Evolutionary conservation across 495 filamentous ascomycete genomes (phyloP).

Genomic region (Entonaema liquescens): DNA sequence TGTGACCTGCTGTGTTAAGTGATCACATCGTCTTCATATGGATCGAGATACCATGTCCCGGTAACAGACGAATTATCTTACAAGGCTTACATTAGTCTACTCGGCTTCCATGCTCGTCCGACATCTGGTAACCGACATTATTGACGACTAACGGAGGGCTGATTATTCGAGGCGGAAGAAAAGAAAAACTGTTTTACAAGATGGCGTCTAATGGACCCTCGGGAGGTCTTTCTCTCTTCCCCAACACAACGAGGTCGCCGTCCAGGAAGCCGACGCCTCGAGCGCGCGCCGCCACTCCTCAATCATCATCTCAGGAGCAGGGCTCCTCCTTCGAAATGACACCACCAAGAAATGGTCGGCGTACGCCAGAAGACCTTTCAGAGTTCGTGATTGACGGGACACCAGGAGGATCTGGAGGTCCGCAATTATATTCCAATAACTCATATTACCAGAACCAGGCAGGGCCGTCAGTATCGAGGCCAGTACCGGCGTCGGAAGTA

Average conservation of each 20-base stretch:
- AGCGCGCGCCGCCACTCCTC: slow-evolving; percentile 51
- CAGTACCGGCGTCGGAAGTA: slow-evolving; percentile 46
- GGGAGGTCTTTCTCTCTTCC: slow-evolving; percentile 63
- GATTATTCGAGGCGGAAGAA: slow-evolving; percentile 7
- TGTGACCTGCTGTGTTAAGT: slow-evolving; percentile 23
- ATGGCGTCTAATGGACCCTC: slow-evolving; percentile 49
- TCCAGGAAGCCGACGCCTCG: slow-evolving; percentile 51
- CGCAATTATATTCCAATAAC: slow-evolving; percentile 38
- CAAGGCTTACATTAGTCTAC: slow-evolving; percentile 5
- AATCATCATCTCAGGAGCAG: slow-evolving; percentile 45
- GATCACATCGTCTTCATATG: slow-evolving; percentile 16
- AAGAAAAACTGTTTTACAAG: slow-evolving; percentile 15
- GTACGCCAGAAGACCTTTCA: slow-evolving; percentile 47
- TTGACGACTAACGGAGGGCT: background rate
- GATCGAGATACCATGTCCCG: slow-evolving; percentile 23
- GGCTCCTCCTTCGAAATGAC: slow-evolving; percentile 46
- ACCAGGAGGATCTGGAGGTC: slow-evolving; percentile 26
- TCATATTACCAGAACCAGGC: slow-evolving; percentile 42
- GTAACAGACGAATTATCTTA: slow-evolving; percentile 22
- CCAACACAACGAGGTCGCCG: slow-evolving; percentile 47
- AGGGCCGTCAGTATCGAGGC: slow-evolving; percentile 52
- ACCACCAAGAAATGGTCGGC: slow-evolving; percentile 46
- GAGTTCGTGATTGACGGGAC: slow-evolving; percentile 50
- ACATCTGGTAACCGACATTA: slow-evolving; percentile 4
- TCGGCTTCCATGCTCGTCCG: slow-evolving; percentile 14